phyloP scores from a whole-genome alignment of 1,284 basidiomycete genomes.

The Apiotrichum brassicae region DNA sequence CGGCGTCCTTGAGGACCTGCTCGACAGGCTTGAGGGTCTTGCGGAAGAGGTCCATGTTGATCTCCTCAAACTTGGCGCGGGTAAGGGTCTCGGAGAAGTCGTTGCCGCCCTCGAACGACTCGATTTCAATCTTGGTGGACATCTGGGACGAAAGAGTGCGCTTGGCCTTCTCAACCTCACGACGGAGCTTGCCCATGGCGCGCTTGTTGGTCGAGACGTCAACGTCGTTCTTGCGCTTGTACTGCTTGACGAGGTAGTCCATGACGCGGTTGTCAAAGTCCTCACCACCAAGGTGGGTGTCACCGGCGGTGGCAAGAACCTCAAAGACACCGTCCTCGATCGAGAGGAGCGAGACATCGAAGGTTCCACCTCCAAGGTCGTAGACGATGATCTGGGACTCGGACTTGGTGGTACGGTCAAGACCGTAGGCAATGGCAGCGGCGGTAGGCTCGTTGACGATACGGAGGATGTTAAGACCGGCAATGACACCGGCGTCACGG shows the following conservation, averaged over 20 bases:
- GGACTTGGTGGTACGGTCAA: constrained; percentile 56
- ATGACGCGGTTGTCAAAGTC: constrained; percentile 98
- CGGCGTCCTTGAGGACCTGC: constrained; percentile 95
- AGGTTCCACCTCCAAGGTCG: constrained; percentile 97
- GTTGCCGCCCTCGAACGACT: constrained; percentile 86
- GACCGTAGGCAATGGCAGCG: constrained; percentile 93
- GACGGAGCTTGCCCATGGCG: constrained; percentile 93
- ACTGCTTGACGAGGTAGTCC: constrained; percentile 93
- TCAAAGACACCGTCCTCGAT: constrained; percentile 99
- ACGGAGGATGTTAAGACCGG: constrained; percentile 92
- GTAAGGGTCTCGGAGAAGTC: constrained; percentile 54
- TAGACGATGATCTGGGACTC: constrained; percentile 90
- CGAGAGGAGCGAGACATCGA: constrained; percentile 96
- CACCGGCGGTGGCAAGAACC: constrained; percentile 97
- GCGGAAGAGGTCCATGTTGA: constrained; percentile 97
- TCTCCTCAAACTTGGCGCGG: constrained; percentile 96
- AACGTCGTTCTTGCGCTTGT: constrained; percentile 91
- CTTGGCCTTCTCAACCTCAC: constrained; percentile 98
- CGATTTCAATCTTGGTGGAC: constrained; percentile 66
- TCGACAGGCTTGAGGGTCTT: constrained; percentile 99
- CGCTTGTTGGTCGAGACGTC: constrained; percentile 82
- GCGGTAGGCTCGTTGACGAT: constrained; percentile 99
- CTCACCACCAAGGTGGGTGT: constrained; percentile 98
- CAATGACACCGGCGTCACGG: constrained; percentile 94
- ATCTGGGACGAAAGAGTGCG: constrained; percentile 80